Evolutionary conservation across 805 yeast species (phyloP), one percentile per base, ranked within the genome.

Genomic region (Candida railenensis): DNA sequence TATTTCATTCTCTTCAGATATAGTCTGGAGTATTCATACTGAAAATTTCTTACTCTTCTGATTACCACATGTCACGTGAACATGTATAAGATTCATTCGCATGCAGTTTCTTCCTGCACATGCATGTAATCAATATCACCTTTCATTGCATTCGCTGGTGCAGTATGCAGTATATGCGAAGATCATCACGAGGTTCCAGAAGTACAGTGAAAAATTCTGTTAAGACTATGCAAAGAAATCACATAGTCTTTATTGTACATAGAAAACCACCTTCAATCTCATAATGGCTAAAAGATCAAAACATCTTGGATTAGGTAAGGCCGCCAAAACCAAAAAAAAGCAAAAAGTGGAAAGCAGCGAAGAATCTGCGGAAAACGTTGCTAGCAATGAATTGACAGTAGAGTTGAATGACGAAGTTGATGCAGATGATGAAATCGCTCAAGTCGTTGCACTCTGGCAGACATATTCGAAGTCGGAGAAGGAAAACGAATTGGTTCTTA

Each of bases 391-490:
- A 42, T 52, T 71, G 38, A 68, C 75, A 3, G 83, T 91, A 33
- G 92, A 86, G 57, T 63, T 91, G 19, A 82, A 76, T 12, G 88
- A 81, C 33, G 84, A 78, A 34, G 84, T 77, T 1, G 89, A 87
- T 57, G 82, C 86, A 4, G 84, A 86, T 49, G 90, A 89, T 60
- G 94, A 88, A 55, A 57, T 88, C n/a, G 82, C 82, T 4, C 96
- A 89, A 62, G 66, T 91, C 48, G 69, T 66, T 48, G 95, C 87
- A 1, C 67, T 91, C 36, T 89, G 91, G 86, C 66, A 71, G 14
- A 82, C 88, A 3, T 88, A 80, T 65, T 56, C 67, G 37, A 61
- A 69, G 3, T 73, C 85, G 2, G 81, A 77, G 3, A 78, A 78
- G 47, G 85, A 83, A 19, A 80, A 78, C 52, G 87, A 84, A 58